Conservation (phyloP, 768 basidiomycete species). For the Dentipellis sp. region DNA sequence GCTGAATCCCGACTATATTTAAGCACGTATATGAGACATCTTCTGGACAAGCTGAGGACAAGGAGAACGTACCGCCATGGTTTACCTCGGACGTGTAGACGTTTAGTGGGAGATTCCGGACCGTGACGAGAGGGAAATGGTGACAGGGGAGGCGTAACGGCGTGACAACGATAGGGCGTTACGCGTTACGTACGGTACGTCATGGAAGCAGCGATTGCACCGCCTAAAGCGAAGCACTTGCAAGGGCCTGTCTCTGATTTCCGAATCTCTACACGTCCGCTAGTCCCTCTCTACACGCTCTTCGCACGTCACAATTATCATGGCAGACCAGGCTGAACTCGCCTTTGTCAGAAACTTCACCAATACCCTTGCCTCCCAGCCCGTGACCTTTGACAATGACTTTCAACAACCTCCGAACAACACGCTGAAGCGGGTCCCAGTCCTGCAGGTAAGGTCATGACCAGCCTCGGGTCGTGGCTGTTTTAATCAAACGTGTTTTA, state of each 20-base stretch:
- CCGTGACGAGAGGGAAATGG: not conserved
- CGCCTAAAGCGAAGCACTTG: not conserved
- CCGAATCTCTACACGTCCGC: too few relatives aligned
- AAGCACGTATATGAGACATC: not conserved
- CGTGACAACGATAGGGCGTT: not conserved
- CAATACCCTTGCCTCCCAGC: constrained; percentile 56
- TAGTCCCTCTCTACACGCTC: too few relatives aligned
- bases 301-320: constrained; percentile 9
- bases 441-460: constrained; percentile 45
- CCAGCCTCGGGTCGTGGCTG: not conserved
- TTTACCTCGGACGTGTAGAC: not conserved
- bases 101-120: not conserved
- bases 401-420: constrained; percentile 65
- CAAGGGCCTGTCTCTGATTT: too few relatives aligned
- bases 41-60: not conserved
- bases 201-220: not conserved
- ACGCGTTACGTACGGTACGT: not conserved
- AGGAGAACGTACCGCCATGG: constrained; percentile 18
- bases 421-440: constrained; percentile 58
- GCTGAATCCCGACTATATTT: constrained; percentile 51
- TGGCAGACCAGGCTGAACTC: constrained; percentile 32
- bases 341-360: constrained; percentile 61
- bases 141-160: not conserved
- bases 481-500: constrained; percentile 17
- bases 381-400: constrained; percentile 61